These are phyloP conservation scores for Euphorbia peplus DNA, from an alignment of 345 rosid genomes.

Conservation along the genomic window DNA sequence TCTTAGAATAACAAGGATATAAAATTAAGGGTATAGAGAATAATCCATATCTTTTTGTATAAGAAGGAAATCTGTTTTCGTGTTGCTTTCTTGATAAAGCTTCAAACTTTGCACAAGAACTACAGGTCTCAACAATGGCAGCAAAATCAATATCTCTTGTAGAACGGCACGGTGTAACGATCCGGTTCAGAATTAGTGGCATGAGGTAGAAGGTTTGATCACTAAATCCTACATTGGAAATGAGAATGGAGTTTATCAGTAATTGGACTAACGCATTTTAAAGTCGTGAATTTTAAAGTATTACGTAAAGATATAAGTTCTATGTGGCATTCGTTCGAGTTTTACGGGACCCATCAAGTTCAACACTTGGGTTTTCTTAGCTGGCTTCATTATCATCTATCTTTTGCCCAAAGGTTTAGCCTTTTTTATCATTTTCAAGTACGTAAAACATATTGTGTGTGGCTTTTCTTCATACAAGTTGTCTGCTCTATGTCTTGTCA, in stretches of 20 bases:
- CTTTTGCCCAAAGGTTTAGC: conserved; percentile 21
- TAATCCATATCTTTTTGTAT: too few species aligned
- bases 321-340: too few species aligned
- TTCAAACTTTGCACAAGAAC: conserved; percentile 35
- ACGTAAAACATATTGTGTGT: not conserved
- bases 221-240: too few species aligned
- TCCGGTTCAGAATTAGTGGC: too few species aligned
- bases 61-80: conserved; percentile 13
- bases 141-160: not conserved
- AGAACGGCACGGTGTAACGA: too few species aligned
- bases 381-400: conserved; percentile 32
- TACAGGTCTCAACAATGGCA: conserved; percentile 34
- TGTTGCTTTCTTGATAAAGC: conserved; percentile 20
- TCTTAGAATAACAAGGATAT: conserved; percentile 15
- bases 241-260: too few species aligned
- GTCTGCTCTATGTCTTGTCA: not conserved
- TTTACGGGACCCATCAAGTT: conserved; percentile 44
- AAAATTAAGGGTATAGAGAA: too few species aligned
- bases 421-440: not conserved
- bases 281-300: too few species aligned
- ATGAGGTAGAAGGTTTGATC: too few species aligned
- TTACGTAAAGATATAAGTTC: too few species aligned
- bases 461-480: not conserved
- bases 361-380: conserved; percentile 30
- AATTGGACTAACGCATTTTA: too few species aligned